Evolutionary conservation across 2,329 filamentous ascomycete species (phyloP).

Genomic region (Colletotrichum liaoningense): DNA sequence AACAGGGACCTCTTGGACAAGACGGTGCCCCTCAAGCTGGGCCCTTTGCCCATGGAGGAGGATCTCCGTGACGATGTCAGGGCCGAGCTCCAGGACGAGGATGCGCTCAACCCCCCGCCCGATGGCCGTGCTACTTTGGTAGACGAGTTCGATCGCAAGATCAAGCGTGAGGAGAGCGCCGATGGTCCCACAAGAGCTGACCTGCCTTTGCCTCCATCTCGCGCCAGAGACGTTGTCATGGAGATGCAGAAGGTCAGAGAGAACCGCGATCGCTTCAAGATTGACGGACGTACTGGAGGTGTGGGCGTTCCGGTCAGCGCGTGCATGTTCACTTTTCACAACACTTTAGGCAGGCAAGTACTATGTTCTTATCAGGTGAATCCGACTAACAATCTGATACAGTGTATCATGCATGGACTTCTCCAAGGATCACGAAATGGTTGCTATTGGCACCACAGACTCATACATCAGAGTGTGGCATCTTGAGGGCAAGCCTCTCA

Average conservation of each 20-base stretch:
- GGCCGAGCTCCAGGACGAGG: constrained; percentile 87
- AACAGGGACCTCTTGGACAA: constrained; percentile 71
- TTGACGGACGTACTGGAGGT: constrained; percentile 85
- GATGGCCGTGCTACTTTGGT: constrained; percentile 79
- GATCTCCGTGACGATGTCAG: constrained; percentile 88
- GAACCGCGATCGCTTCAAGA: constrained; percentile 90
- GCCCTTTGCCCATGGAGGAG: constrained; percentile 83
- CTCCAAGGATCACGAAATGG: constrained; percentile 87
- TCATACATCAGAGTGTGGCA: constrained; percentile 97
- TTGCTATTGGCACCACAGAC: constrained; percentile 90
- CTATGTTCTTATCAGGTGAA: not conserved
- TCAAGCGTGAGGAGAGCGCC: constrained; percentile 89
- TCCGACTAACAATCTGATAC: constrained; percentile 33
- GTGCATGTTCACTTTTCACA: constrained; percentile 99
- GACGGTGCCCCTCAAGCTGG: constrained; percentile 75
- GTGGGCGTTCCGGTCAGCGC: constrained; percentile 86
- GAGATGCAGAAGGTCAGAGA: constrained; percentile 96
- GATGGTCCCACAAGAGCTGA: constrained; percentile 84
- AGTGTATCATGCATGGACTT: constrained; percentile 96
- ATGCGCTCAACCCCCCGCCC: constrained; percentile 78
- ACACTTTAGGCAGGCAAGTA: constrained; percentile 86
- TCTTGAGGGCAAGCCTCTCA: constrained; percentile 84
- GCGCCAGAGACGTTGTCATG: constrained; percentile 90
- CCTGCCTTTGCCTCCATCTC: constrained; percentile 87
- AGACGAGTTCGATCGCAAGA: constrained; percentile 88